Base-by-base conservation (phyloP, 1,284 basidiomycete genomes). In the Tremellales sp. region DNA sequence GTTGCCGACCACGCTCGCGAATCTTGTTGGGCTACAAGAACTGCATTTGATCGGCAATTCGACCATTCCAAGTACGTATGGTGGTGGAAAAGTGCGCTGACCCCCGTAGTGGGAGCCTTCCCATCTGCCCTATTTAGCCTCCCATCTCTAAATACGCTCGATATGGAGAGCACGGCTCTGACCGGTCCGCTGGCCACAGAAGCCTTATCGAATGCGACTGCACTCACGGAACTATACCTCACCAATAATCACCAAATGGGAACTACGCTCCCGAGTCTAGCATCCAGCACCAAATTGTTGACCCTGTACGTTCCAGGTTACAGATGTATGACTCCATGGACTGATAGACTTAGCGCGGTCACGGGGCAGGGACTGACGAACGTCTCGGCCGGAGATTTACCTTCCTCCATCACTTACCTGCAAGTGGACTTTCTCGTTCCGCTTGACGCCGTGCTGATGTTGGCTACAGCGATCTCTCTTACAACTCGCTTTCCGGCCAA, bases 1-100 rank as follows among this genome's bases (percentile, higher is more conserved):
- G 0, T 38, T 74, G 1, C 61, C 69, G 0, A 42, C 38, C 2
- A 53, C 58, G 3, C 38, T 74, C 5, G 46, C 48, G 21, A 57
- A 70, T 45, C 53, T 74, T 5, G 61, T 62, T 7, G 45, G 58
- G 1, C 59, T 74, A 8, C 34, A 57, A 19, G 43, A 49, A 2
- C 47, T 74, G 8, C 54, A 58, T 25, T 45, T 74, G 9, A 53
- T 60, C 22, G 71, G 71, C 5, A 66, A 72, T 48, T 55, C 54
- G 1, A 50, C 58, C 13, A 47, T 66, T 3, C 73, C 73, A 1
- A 48, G 66, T 70, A 38, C 50, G 64, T 57, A n/a, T 26, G 34
- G 19, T 19, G 9, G 22, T 39, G 19, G 28, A 8, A 18, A 13
- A 33, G 12, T 16, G 14, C 5, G 34, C 45, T 52, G 45, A 61